Conservation (phyloP, 495 filamentous ascomycete species). For the Ramalina intermedia region DNA sequence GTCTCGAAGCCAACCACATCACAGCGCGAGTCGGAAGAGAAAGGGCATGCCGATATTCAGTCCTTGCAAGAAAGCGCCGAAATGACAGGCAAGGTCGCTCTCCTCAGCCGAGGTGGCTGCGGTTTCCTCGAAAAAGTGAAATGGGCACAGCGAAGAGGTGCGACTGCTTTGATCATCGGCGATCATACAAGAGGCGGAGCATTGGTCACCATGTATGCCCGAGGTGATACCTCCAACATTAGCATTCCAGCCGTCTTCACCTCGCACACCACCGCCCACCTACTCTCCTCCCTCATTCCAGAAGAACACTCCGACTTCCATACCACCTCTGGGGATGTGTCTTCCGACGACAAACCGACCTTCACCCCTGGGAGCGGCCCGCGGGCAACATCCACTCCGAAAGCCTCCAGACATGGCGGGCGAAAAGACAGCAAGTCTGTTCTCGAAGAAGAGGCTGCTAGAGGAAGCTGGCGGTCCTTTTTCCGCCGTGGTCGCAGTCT, state of each 20-base stretch:
- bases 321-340: neutral
- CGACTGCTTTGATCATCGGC: conserved; percentile 79
- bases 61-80: conserved; percentile 88
- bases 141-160: conserved; percentile 87
- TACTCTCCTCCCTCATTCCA: conserved; percentile 80
- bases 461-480: conserved; percentile 33
- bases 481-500: conserved; percentile 34
- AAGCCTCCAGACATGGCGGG: conserved; percentile 14
- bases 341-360: conserved; percentile 4
- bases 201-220: conserved; percentile 91
- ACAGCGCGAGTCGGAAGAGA: conserved; percentile 27
- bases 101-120: conserved; percentile 84
- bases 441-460: conserved; percentile 8
- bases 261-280: conserved; percentile 82
- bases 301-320: conserved; percentile 26
- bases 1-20: conserved; percentile 25
- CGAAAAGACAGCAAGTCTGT: conserved; percentile 3
- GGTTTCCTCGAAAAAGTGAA: conserved; percentile 95
- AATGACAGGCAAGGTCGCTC: conserved; percentile 80
- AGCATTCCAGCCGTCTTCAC: conserved; percentile 92
- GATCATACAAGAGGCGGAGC: conserved; percentile 77
- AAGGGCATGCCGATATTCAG: conserved; percentile 78
- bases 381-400: conserved; percentile 17
- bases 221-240: conserved; percentile 86
- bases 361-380: conserved; percentile 10